Conservation (phyloP, 2,329 filamentous ascomycete genomes). For the Aspergillus sp. region DNA sequence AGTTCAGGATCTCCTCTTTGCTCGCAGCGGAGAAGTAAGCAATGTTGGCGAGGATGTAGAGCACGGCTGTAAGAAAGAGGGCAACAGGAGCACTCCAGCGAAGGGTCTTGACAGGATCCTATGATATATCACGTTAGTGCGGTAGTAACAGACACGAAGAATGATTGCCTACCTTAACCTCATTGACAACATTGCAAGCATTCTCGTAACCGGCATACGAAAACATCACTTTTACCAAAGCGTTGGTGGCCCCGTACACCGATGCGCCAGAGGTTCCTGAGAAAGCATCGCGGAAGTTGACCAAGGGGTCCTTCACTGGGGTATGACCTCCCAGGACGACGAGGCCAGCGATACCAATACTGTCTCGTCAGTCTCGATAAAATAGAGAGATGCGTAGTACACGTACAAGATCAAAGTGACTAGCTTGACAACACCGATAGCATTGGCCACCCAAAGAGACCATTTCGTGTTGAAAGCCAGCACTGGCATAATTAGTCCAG, state of each 20-base stretch:
- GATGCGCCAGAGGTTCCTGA: conserved; percentile 49
- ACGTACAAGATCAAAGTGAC: conserved; percentile 60
- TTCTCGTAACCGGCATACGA: conserved; percentile 61
- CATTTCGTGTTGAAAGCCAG: conserved; percentile 59
- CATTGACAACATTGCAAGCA: conserved; percentile 64
- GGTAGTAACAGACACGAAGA: neutral
- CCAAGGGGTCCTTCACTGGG: conserved; percentile 51
- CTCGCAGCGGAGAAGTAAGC: conserved; percentile 62
- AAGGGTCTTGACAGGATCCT: conserved; percentile 60
- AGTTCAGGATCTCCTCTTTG: conserved; percentile 56
- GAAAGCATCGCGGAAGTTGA: conserved; percentile 60
- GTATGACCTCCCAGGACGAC: conserved; percentile 63
- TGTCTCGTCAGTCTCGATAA: conserved; percentile 6
- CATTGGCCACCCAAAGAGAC: conserved; percentile 59
- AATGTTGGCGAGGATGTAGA: conserved; percentile 63
- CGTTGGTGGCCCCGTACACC: conserved; percentile 55
- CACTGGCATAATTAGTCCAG: conserved; percentile 30
- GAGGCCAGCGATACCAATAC: conserved; percentile 61
- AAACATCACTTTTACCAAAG: conserved; percentile 61
- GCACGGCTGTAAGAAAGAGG: conserved; percentile 53
- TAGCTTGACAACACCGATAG: conserved; percentile 62
- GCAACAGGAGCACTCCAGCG: conserved; percentile 54
- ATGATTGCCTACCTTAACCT: conserved; percentile 50
- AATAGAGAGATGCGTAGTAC: conserved; percentile 15
- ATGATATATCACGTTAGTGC: neutral